Conservation (phyloP, 176 grass and related monocot species). For the Bolboschoenus planiculmis region DNA sequence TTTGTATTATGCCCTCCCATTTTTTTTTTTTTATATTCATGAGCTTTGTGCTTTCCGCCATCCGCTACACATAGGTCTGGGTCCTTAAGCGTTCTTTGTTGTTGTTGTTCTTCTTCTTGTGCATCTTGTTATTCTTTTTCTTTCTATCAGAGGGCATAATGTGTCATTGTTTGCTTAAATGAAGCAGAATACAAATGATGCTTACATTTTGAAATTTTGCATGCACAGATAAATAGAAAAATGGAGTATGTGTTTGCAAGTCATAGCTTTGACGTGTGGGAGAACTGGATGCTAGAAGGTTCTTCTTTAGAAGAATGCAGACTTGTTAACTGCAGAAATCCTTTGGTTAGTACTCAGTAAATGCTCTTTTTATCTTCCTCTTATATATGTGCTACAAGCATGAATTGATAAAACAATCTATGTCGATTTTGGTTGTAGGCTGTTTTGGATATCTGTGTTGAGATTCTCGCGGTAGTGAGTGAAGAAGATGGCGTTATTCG, state of each 20-base stretch:
- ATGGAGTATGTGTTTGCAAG: slow-evolving; percentile 95
- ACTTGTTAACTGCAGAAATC: slow-evolving; percentile 80
- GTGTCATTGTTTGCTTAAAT: not conserved
- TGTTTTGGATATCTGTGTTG: slow-evolving; percentile 61
- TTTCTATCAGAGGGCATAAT: not conserved
- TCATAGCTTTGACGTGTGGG: slow-evolving; percentile 87
- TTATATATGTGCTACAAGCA: not conserved
- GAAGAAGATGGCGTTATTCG: slow-evolving; percentile 79
- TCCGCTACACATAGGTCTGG: not conserved
- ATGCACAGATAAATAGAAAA: slow-evolving; percentile 77
- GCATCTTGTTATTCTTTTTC: too few species aligned
- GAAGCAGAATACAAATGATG: not conserved
- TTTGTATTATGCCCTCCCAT: not conserved
- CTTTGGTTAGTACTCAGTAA: slow-evolving; percentile 38
- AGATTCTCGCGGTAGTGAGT: slow-evolving; percentile 63
- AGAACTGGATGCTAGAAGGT: slow-evolving; percentile 73
- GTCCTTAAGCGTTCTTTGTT: not conserved
- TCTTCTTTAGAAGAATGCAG: slow-evolving; percentile 59
- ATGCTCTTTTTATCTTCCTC: slow-evolving; percentile 5
- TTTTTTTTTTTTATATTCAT: not conserved
- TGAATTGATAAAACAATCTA: not conserved
- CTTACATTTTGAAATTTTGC: not conserved
- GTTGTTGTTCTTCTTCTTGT: not conserved
- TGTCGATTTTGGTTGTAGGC: slow-evolving; percentile 32
- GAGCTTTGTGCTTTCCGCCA: not conserved